Base-by-base conservation (phyloP, 2,329 filamentous ascomycete genomes). In the Shiraia bambusicola region DNA sequence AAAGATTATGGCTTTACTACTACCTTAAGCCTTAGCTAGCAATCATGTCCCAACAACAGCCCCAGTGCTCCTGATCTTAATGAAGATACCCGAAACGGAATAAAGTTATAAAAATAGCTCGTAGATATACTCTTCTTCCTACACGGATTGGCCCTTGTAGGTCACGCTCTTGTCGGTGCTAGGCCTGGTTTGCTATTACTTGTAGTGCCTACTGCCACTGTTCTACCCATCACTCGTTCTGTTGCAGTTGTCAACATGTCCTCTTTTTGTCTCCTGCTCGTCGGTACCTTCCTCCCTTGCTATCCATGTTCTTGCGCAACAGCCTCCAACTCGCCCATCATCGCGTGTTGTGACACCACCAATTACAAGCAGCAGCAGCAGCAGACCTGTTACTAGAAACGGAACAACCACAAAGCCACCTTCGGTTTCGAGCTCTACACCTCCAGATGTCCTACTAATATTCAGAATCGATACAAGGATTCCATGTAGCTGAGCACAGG, bases 391-490 rank as follows among this genome's bases (percentile, higher is more conserved):
- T 1, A 42, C 37, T n/a, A 47, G 49, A 16, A 59, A 52, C 42
- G 47, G 55, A 31, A 55, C 52, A 7, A 29, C 47, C 7, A 49
- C 52, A 1, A 49, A 49, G n/a, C 61, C 59, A 13, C 54, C 58
- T 31, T 51, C 54, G 19, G 56, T 61, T 12, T 36, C 49, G 7
- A 45, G 52, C 29, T 54, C 53, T 26, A 67, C 63, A 3, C 69
- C 73, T 0, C 79, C 80, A 8, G 80, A 84, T 65, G 80, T 83
- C 13, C 70, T 75, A 40, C 74, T n/a, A n/a, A n/a, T n/a, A n/a
- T n/a, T n/a, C n/a, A n/a, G n/a, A n/a, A n/a, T n/a, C n/a, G n/a
- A n/a, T n/a, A n/a, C n/a, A n/a, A n/a, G n/a, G n/a, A n/a, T n/a
- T n/a, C n/a, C n/a, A n/a, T n/a, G n/a, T n/a, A n/a, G n/a, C n/a